These are phyloP conservation scores for Trichodelitschia bisporula DNA, from an alignment of 495 filamentous ascomycete genomes.

Conservation along the genomic window DNA sequence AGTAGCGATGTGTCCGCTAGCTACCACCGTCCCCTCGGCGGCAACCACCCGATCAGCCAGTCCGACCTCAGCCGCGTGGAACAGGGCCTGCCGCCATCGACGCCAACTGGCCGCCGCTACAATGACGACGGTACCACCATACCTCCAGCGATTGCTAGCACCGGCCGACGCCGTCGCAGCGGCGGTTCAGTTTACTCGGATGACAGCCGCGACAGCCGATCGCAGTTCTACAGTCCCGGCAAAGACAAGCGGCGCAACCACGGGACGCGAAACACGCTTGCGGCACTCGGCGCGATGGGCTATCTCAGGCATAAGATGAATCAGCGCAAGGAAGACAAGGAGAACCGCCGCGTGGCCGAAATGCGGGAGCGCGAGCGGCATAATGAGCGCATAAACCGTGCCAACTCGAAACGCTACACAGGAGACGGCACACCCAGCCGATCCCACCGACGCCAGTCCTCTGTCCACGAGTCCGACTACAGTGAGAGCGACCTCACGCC, in stretches of 20 bases:
- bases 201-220: constrained; percentile 12
- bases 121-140: too few species aligned
- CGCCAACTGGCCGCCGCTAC: constrained; percentile 17
- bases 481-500: constrained; percentile 7
- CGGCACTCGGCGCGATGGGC: constrained; percentile 39
- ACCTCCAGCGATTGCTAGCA: constrained; percentile 15
- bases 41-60: constrained; percentile 12
- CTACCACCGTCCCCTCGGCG: constrained; percentile 12
- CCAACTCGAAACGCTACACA: constrained; percentile 19
- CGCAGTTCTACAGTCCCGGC: too few species aligned
- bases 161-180: constrained; percentile 14
- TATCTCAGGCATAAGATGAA: constrained; percentile 40
- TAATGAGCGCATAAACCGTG: constrained; percentile 31
- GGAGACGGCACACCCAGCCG: constrained; percentile 9
- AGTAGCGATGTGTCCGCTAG: constrained; percentile 17
- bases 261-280: constrained; percentile 34
- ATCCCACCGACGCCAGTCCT: constrained; percentile 3
- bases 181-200: constrained; percentile 15
- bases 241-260: constrained; percentile 15
- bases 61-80: constrained; percentile 18
- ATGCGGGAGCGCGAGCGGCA: constrained; percentile 30
- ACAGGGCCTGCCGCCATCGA: constrained; percentile 15
- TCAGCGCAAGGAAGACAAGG: constrained; percentile 31
- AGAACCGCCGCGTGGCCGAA: constrained; percentile 37
- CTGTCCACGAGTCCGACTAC: constrained; percentile 1